phyloP scores from a whole-genome alignment of 345 rosid genomes.

The Raphanus sativus region DNA sequence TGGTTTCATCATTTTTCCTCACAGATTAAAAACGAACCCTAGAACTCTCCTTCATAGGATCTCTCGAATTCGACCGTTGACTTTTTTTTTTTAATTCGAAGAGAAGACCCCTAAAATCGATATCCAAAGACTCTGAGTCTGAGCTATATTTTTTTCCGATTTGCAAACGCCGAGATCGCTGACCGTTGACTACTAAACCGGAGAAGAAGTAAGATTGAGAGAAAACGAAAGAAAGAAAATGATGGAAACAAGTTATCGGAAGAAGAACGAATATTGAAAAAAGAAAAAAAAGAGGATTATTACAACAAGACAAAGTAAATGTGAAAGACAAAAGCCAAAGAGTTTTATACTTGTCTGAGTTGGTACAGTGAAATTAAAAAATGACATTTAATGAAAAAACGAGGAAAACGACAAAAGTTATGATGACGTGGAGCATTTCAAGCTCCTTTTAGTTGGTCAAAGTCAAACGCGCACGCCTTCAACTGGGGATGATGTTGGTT shows the following conservation, averaged over 20 bases:
- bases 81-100: slow-evolving; percentile 3
- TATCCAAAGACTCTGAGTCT: not conserved
- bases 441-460: slow-evolving; percentile 26
- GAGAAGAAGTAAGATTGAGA: not conserved
- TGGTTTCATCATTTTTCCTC: slow-evolving; percentile 38
- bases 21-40: slow-evolving; percentile 29
- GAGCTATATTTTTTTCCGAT: slow-evolving; percentile 12
- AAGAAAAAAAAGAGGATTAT: not conserved
- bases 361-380: slow-evolving; percentile 32
- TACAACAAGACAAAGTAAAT: not conserved
- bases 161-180: slow-evolving; percentile 26
- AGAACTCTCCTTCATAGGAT: slow-evolving; percentile 8
- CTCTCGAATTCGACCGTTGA: slow-evolving; percentile 40
- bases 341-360: slow-evolving; percentile 22
- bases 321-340: not conserved
- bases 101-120: slow-evolving; percentile 26
- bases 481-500: not conserved
- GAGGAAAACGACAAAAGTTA: slow-evolving; percentile 24
- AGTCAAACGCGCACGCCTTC: slow-evolving; percentile 42
- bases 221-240: slow-evolving; percentile 21
- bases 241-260: not conserved
- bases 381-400: not conserved
- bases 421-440: slow-evolving; percentile 36
- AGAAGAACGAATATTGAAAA: slow-evolving; percentile 1
- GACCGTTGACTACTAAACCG: slow-evolving; percentile 33